phyloP scores from a whole-genome alignment of 139 green algal genomes.

The Pseudopediastrum boryanum region DNA sequence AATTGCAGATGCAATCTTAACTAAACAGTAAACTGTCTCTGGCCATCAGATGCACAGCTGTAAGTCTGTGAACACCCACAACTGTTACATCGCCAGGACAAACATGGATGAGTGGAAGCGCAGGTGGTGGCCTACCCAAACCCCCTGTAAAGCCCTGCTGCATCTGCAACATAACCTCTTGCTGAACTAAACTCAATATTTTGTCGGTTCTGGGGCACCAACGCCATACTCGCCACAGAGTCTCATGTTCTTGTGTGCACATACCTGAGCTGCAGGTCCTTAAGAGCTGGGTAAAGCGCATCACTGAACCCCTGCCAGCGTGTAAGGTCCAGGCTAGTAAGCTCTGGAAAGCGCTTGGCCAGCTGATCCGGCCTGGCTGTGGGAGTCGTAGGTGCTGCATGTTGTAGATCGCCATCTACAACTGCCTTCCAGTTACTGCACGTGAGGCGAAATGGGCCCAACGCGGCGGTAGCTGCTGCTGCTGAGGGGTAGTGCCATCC shows the following conservation, averaged over 20 bases:
- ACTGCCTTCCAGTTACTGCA: slow-evolving; percentile 27
- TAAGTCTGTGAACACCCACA: too few relatives aligned
- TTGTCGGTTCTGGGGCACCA: background rate
- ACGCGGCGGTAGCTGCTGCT: background rate
- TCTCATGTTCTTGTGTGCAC: background rate
- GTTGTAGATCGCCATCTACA: slow-evolving; percentile 22
- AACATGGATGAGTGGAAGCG: background rate
- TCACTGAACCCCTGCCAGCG: slow-evolving; percentile 21
- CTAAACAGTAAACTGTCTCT: too few relatives aligned
- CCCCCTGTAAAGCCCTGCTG: background rate
- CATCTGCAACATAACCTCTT: background rate
- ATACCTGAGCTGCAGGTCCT: slow-evolving; percentile 28
- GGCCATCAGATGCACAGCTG: too few relatives aligned
- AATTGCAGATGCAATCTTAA: too few relatives aligned
- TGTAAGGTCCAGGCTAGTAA: slow-evolving; percentile 22
- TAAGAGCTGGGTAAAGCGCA: background rate
- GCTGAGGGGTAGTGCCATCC: slow-evolving; percentile 13
- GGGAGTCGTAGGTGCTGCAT: slow-evolving; percentile 10
- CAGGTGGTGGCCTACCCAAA: background rate
- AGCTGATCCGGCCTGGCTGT: background rate
- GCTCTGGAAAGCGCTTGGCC: background rate
- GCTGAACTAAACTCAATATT: background rate
- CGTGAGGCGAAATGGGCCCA: slow-evolving; percentile 10
- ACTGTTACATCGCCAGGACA: background rate
- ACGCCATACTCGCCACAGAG: too few relatives aligned